phyloP scores from a whole-genome alignment of 2,329 filamentous ascomycete genomes.

The Penicillium frequentans region DNA sequence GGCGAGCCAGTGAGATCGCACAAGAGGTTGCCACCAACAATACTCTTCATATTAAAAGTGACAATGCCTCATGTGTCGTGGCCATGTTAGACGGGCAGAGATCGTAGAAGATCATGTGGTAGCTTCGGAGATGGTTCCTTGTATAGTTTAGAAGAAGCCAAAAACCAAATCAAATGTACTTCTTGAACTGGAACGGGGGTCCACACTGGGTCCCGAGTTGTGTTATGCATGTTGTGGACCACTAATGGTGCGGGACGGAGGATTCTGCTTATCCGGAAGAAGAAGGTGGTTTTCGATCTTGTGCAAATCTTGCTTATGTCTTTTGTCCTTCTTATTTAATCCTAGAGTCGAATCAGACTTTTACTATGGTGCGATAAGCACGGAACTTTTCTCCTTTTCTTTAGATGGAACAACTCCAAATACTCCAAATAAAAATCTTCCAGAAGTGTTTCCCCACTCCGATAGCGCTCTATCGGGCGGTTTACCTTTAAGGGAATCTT shows the following conservation, averaged over 20 bases:
- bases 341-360: background rate
- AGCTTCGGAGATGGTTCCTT: background rate
- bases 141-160: background rate
- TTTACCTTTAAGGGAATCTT: slow-evolving; percentile 7
- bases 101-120: background rate
- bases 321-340: background rate
- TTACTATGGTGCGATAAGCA: too few species aligned
- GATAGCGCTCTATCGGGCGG: background rate
- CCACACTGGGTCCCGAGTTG: slow-evolving; percentile 5
- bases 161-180: background rate
- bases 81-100: slow-evolving; percentile 30
- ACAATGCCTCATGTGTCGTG: slow-evolving; percentile 37
- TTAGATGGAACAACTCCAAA: background rate
- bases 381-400: too few species aligned
- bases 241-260: slow-evolving; percentile 4
- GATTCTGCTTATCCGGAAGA: slow-evolving; percentile 15
- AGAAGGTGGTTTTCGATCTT: slow-evolving; percentile 22
- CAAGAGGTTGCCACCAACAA: slow-evolving; percentile 23
- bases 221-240: slow-evolving; percentile 20
- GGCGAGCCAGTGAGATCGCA: slow-evolving; percentile 30
- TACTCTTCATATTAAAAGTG: slow-evolving; percentile 21
- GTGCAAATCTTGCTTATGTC: background rate
- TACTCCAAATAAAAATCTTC: background rate
- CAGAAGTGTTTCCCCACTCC: background rate
- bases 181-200: background rate